A percentile compares a stretch with the other conserved stretches of the same genome.
Evolutionary conservation across 805 yeast genomes (phyloP).

Genomic region (Blastobotrys terrestris): DNA sequence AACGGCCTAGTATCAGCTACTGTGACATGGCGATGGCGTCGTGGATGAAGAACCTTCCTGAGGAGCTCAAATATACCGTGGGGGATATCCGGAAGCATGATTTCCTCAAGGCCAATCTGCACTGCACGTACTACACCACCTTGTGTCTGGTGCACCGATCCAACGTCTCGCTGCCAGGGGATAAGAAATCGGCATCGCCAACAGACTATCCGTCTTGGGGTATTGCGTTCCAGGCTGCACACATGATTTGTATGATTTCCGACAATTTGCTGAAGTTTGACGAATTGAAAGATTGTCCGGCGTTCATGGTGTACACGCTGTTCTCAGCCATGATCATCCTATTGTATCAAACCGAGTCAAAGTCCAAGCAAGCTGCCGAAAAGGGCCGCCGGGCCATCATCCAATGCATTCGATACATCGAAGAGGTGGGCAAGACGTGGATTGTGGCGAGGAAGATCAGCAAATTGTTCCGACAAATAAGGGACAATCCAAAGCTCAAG

Average conservation of each 20-base stretch:
- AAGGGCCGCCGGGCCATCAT: slow-evolving; percentile 34
- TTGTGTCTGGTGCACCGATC: slow-evolving; percentile 66
- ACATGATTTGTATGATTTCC: slow-evolving; percentile 61
- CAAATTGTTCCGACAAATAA: slow-evolving; percentile 41
- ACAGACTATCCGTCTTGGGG: slow-evolving; percentile 63
- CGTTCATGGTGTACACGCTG: slow-evolving; percentile 50
- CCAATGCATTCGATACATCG: slow-evolving; percentile 32
- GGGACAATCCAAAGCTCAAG: slow-evolving; percentile 20
- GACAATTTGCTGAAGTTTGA: slow-evolving; percentile 47
- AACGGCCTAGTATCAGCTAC: slow-evolving; percentile 47
- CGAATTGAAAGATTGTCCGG: slow-evolving; percentile 48
- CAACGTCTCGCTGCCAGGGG: slow-evolving; percentile 39
- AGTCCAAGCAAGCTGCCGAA: slow-evolving; percentile 31
- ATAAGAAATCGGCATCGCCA: slow-evolving; percentile 9
- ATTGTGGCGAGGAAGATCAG: slow-evolving; percentile 47
- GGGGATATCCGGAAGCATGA: slow-evolving; percentile 48
- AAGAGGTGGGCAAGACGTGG: slow-evolving; percentile 44
- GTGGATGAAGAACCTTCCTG: slow-evolving; percentile 66
- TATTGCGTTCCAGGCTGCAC: slow-evolving; percentile 74
- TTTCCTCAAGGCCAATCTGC: slow-evolving; percentile 51
- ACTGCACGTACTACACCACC: slow-evolving; percentile 67
- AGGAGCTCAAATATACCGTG: slow-evolving; percentile 55
- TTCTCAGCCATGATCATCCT: slow-evolving; percentile 65
- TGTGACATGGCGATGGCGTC: slow-evolving; percentile 73
- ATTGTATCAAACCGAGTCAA: slow-evolving; percentile 55